Percentiles rank a stretch among this genome's conserved stretches.
Conservation (phyloP, 2,329 filamentous ascomycete species). For the Apiospora arundinis region DNA sequence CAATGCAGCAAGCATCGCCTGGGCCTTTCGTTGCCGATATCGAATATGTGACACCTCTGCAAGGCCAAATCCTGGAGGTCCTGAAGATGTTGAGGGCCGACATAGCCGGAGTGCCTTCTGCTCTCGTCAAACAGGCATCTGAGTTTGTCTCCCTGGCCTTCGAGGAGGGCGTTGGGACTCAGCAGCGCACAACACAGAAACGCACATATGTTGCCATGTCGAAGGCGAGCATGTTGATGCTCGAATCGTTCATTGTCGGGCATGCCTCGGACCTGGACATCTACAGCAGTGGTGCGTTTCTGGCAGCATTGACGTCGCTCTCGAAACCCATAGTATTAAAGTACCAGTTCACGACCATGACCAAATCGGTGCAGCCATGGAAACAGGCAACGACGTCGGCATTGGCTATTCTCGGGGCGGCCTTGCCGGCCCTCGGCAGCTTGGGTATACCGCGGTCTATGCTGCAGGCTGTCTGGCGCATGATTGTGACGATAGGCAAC, state of each 20-base stretch:
- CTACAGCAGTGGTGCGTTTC: slow-evolving; percentile 71
- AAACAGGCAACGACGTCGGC: slow-evolving; percentile 76
- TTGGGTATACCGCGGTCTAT: slow-evolving; percentile 52
- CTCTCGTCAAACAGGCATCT: slow-evolving; percentile 72
- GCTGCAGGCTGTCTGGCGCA: slow-evolving; percentile 71
- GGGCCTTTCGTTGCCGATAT: slow-evolving; percentile 74
- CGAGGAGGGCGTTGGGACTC: slow-evolving; percentile 43
- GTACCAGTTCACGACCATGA: slow-evolving; percentile 76
- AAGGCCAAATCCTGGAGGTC: slow-evolving; percentile 71
- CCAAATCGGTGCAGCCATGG: slow-evolving; percentile 78
- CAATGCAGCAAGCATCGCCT: slow-evolving; percentile 73
- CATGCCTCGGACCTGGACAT: slow-evolving; percentile 71
- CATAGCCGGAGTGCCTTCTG: slow-evolving; percentile 67
- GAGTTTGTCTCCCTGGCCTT: slow-evolving; percentile 77
- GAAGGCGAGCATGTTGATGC: slow-evolving; percentile 76
- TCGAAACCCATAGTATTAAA: slow-evolving; percentile 76
- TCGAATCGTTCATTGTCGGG: slow-evolving; percentile 65
- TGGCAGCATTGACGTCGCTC: slow-evolving; percentile 70
- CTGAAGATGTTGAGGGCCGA: slow-evolving; percentile 73
- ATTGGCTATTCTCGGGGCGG: slow-evolving; percentile 70
- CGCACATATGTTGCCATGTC: slow-evolving; percentile 91
- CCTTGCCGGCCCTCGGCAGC: slow-evolving; percentile 65
- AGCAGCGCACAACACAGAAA: slow-evolving; percentile 48
- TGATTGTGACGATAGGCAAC: slow-evolving; percentile 68
- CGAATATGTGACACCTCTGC: slow-evolving; percentile 75